Evolutionary conservation across 768 basidiomycete genomes (phyloP), one percentile per base, ranked within the genome.

Genomic region (Rhodosporidiobolus sp.): DNA sequence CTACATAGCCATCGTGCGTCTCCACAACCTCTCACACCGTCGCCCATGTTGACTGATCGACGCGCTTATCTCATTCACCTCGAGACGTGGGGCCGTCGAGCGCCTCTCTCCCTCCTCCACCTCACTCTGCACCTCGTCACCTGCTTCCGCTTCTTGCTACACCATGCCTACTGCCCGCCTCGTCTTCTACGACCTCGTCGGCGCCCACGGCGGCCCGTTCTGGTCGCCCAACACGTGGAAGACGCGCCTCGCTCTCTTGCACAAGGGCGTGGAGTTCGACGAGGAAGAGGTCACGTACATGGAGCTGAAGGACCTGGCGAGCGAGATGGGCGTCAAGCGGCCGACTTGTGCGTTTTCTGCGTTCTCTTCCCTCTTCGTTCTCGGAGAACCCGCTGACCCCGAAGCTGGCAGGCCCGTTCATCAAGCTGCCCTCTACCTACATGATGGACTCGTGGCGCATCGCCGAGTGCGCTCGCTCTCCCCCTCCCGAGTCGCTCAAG

Each of bases 161-260:
- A 14, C 14, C 38, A 43, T 43, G 38, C 38, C 38, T 14, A 7
- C 38, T 7, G 8, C 7, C 7, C 8, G 38, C 38, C 38, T 72
- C 50, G 62, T 69, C 43, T 50, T 73, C 28, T 69, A 73, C 67
- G 72, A 69, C 35, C 67, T 73, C 34, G 67, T 73, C 28, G 43
- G 53, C 16, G 22, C 20, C 5, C 64, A 69, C 54, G 63, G 55
- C 9, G 64, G 68, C 10, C 68, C 73, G 5, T 59, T 46, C 49
- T 69, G 35, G 45, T 54, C 60, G 20, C 73, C 73, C 22, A 69
- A 69, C 59, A 69, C 69, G 0, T 67, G 55, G 54, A 74, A 74
- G 55, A n/a, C 64, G 19, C 53, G 69, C 2, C 65, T 74, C 10
- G 30, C 52, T 3, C 60, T 74, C 17, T 56, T 53, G 7, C 68